phyloP scores from a whole-genome alignment of 2,329 filamentous ascomycete species.

The Arthroderma uncinatum region DNA sequence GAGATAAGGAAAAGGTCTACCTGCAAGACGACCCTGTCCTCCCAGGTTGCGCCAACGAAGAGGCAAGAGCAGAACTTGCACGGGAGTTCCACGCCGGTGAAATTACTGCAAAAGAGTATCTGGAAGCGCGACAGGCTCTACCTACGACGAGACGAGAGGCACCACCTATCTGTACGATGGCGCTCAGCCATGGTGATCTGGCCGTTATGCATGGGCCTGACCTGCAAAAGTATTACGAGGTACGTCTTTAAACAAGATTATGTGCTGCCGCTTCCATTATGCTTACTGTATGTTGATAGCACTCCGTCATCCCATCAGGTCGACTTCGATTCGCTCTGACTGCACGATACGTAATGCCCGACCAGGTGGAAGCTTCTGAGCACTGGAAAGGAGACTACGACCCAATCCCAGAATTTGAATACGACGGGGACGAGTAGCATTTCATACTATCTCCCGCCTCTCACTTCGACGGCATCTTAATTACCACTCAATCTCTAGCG shows the following conservation, averaged over 20 bases:
- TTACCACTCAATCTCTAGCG: no score
- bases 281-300: constrained; percentile 18
- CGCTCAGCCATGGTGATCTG: constrained; percentile 46
- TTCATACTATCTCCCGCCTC: no score
- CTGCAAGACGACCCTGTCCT: constrained; percentile 23
- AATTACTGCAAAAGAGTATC: constrained; percentile 19
- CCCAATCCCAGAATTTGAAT: constrained; percentile 10
- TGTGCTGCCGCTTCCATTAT: not conserved
- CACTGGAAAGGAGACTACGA: constrained; percentile 16
- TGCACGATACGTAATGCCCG: constrained; percentile 35
- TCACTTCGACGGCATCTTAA: no score
- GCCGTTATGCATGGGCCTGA: constrained; percentile 47
- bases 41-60: constrained; percentile 21
- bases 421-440: constrained; percentile 18
- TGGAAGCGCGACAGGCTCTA: constrained; percentile 18
- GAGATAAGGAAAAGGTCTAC: constrained; percentile 1
- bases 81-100: constrained; percentile 13
- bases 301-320: constrained; percentile 35
- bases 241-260: constrained; percentile 13
- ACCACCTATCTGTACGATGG: constrained; percentile 32
- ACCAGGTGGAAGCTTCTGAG: constrained; percentile 23
- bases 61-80: constrained; percentile 20
- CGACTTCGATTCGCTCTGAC: constrained; percentile 41
- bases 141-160: constrained; percentile 21
- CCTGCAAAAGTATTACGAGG: constrained; percentile 47